Evolutionary conservation across 441 rosid species (phyloP), one percentile per base, ranked within the genome.

Genomic region (Eruca vesicaria): DNA sequence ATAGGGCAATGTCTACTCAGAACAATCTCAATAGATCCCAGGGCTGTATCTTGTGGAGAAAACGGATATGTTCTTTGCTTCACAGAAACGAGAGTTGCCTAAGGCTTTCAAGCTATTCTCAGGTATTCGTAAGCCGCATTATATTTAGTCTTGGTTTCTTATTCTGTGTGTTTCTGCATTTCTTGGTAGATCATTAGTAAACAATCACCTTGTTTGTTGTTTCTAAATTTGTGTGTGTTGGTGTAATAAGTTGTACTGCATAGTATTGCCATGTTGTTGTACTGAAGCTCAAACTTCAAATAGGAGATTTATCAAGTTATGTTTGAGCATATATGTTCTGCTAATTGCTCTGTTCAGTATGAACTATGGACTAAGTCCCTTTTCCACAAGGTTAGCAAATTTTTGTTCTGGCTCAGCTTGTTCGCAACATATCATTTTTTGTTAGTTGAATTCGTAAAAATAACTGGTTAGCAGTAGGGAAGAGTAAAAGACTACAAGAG

Each of bases 31-130:
- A 66, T 66, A 7, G 71, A 66, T 31, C 78, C 97, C 99, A 9
- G 98, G 98, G 59, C 93, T 96, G 73, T 96, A 93, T 85, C 87
- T 90, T 50, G 72, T 70, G 18, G 98, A 91, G 80, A 90, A 84
- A 76, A 79, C 80, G 6, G 82, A 81, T 48, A 88, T 93, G 93
- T 91, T 93, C 76, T 84, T 88, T 76, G 93, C 91, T 55, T 80
- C 93, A 29, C 97, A 96, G 74, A 93, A 87, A 82, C 86, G 98
- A 69, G 87, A 80, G 18, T 72, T 96, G 79, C 99, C 99, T 20
- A 86, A 78, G 74, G 85, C 97, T 28, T 93, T 88, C 85, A 82
- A 82, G 81, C 73, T 96, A 66, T 91, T 96, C 82, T 71, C 97
- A 85, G 97, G 99, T 90, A 18, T 63, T 11, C 4, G 63, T 29